A percentile compares a stretch with the other conserved stretches of the same genome.
phyloP scores from a whole-genome alignment of 2,329 filamentous ascomycete genomes.

The Aspergillus transmontanensis region DNA sequence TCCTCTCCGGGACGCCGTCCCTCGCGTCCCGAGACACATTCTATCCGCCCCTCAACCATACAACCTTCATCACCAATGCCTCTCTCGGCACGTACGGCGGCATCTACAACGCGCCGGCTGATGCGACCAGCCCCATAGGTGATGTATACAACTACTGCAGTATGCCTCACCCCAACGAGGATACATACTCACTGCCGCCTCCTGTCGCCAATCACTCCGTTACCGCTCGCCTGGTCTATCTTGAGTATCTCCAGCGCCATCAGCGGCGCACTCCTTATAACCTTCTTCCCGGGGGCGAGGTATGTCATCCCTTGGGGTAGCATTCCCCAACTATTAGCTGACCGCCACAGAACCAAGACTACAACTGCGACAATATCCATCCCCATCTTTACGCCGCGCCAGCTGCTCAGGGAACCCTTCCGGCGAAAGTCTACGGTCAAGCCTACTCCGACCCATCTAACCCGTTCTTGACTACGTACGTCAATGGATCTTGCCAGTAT shows the following conservation, averaged over 20 bases:
- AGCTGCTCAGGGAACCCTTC: constrained; percentile 16
- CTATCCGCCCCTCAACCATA: constrained; percentile 43
- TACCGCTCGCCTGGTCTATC: constrained; percentile 36
- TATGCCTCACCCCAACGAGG: constrained; percentile 42
- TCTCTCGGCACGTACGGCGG: constrained; percentile 41
- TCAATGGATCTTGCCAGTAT: constrained; percentile 42
- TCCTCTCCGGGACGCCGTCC: constrained; percentile 13
- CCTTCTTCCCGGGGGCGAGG: constrained; percentile 42
- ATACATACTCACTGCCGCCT: constrained; percentile 35
- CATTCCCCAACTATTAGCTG: not conserved
- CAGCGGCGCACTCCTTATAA: constrained; percentile 44
- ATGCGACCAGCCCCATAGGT: constrained; percentile 25
- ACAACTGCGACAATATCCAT: constrained; percentile 40
- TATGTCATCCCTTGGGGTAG: constrained; percentile 10
- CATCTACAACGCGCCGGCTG: constrained; percentile 33
- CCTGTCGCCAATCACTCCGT: constrained; percentile 30
- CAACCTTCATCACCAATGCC: constrained; percentile 39
- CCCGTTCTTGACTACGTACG: constrained; percentile 33
- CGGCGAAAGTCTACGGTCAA: constrained; percentile 38
- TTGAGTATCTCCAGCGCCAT: constrained; percentile 44
- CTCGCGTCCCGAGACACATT: constrained; percentile 27
- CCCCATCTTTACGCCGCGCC: constrained; percentile 40
- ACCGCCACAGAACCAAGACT: constrained; percentile 37
- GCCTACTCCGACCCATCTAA: constrained; percentile 40
- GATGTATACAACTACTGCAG: constrained; percentile 43